These are phyloP conservation scores for Thalassiosira ordinaria DNA, from an alignment of 352 stramenopile genomes.

Conservation along the genomic window DNA sequence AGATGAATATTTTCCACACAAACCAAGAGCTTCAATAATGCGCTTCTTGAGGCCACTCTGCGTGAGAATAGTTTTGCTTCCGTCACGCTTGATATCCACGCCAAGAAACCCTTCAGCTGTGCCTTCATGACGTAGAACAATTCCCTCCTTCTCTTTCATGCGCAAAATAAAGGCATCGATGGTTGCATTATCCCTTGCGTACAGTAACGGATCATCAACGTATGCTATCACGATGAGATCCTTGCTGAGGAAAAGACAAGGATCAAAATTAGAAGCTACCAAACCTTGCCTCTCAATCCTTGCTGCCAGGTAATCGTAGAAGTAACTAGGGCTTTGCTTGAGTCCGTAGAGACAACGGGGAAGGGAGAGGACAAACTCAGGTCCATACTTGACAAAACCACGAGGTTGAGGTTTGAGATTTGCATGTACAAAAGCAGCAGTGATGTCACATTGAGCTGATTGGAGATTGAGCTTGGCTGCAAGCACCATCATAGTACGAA, in stretches of 20 bases:
- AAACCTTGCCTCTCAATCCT: background rate
- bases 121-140: background rate
- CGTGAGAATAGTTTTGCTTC: background rate
- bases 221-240: background rate
- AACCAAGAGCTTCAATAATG: slow-evolving; percentile 1
- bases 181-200: background rate
- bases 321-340: slow-evolving; percentile 30
- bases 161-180: background rate
- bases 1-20: background rate
- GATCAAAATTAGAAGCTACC: background rate
- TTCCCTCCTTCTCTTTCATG: background rate
- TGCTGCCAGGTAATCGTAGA: slow-evolving; percentile 22
- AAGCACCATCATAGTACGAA: slow-evolving; percentile 52
- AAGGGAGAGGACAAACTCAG: slow-evolving; percentile 23
- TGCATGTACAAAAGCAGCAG: slow-evolving; percentile 26
- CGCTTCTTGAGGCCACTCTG: background rate
- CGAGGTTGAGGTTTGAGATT: slow-evolving; percentile 12
- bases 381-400: slow-evolving; percentile 21
- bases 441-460: slow-evolving; percentile 17
- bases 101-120: slow-evolving; percentile 4
- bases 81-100: background rate
- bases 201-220: background rate
- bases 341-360: slow-evolving; percentile 51
- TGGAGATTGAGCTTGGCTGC: slow-evolving; percentile 4
- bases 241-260: background rate